These are phyloP conservation scores for Aspergillus sp. DNA, from an alignment of 2,329 filamentous ascomycete genomes.

Conservation along the genomic window DNA sequence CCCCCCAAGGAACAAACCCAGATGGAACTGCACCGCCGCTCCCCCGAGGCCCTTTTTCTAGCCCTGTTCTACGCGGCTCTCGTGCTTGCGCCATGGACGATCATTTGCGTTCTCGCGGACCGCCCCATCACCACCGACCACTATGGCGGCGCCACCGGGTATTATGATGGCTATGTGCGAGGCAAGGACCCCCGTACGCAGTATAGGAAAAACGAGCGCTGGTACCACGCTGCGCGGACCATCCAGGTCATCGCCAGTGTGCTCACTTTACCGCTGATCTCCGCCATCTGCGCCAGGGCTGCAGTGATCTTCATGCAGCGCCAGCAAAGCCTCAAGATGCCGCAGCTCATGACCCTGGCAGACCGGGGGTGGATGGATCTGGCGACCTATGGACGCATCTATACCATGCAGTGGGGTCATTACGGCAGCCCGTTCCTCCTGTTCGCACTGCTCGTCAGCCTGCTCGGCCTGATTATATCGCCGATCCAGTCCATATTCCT, in stretches of 20 bases:
- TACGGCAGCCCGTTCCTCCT: slow-evolving; percentile 24
- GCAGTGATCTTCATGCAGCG: slow-evolving; percentile 26
- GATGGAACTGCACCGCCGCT: slow-evolving; percentile 1
- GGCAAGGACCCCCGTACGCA: background rate
- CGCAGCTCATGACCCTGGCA: slow-evolving; percentile 23
- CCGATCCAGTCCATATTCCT: slow-evolving; percentile 25
- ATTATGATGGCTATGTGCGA: background rate
- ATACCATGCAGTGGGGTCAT: slow-evolving; percentile 13
- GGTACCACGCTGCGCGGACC: slow-evolving; percentile 18
- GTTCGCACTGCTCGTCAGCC: slow-evolving; percentile 20
- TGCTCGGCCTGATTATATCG: slow-evolving; percentile 23
- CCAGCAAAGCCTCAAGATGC: slow-evolving; percentile 16
- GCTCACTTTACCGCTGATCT: slow-evolving; percentile 22
- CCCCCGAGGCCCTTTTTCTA: background rate
- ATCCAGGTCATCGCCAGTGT: slow-evolving; percentile 20
- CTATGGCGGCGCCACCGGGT: slow-evolving; percentile 12
- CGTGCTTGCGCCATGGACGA: slow-evolving; percentile 1
- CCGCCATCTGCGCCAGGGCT: slow-evolving; percentile 24
- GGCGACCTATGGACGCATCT: slow-evolving; percentile 2
- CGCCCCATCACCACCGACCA: slow-evolving; percentile 2
- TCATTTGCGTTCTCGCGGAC: slow-evolving; percentile 1
- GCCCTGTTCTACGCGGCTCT: slow-evolving; percentile 8
- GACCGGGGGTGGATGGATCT: slow-evolving; percentile 23
- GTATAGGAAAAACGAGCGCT: slow-evolving; percentile 10
- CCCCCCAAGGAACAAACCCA: background rate